Conservation (phyloP, 1,284 basidiomycete species). For the Ustilago shanxiensis region DNA sequence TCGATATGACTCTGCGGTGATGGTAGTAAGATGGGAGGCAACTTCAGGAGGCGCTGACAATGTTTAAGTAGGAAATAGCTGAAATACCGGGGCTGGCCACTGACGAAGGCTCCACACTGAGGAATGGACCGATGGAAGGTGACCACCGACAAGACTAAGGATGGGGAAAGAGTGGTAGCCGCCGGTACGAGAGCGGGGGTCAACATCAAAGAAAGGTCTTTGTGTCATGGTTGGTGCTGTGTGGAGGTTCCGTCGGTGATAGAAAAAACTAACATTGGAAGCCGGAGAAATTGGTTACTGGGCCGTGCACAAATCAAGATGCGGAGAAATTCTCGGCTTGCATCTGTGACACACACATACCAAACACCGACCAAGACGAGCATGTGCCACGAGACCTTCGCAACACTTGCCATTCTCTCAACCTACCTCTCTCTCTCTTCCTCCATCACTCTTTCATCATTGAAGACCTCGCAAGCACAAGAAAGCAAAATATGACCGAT, state of each 20-base stretch:
- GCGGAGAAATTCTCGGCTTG: not conserved
- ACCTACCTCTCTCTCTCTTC: not conserved
- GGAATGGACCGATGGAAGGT: not conserved
- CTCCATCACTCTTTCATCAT: not conserved
- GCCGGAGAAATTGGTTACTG: not conserved
- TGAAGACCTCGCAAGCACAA: too few species aligned
- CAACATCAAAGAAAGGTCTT: not conserved
- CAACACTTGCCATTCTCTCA: conserved; percentile 4
- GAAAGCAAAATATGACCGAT: conserved; percentile 38
- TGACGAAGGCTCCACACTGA: too few species aligned
- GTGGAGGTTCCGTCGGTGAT: conserved; percentile 1
- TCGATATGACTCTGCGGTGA: too few species aligned
- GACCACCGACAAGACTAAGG: not conserved
- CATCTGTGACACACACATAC: not conserved
- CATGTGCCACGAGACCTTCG: too few species aligned
- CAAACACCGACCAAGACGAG: not conserved
- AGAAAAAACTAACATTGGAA: not conserved
- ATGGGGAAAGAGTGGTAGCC: not conserved
- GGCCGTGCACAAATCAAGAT: not conserved
- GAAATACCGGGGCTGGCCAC: too few species aligned
- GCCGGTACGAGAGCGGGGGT: too few species aligned
- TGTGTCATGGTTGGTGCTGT: not conserved
- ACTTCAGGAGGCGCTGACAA: too few species aligned
- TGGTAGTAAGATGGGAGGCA: too few species aligned
- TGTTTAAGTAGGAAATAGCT: too few species aligned